These are phyloP conservation scores for Entelexis paramagnoliae DNA, from an alignment of 1,139 yeast species.

Conservation along the genomic window DNA sequence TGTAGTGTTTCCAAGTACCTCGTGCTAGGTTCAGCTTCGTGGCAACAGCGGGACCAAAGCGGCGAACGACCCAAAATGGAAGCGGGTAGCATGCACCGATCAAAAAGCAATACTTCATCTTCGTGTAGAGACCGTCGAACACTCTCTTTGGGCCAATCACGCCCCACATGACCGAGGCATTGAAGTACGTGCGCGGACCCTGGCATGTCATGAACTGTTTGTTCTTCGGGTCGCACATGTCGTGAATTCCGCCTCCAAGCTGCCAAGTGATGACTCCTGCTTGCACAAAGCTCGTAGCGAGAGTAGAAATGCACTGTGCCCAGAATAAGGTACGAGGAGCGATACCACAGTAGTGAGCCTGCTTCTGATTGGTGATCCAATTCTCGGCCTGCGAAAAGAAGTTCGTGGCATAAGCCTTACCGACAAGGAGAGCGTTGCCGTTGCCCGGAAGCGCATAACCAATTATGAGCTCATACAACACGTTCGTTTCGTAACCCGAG, in stretches of 20 bases:
- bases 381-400: slow-evolving; percentile 53
- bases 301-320: slow-evolving; percentile 42
- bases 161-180: slow-evolving; percentile 36
- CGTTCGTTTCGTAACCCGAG: slow-evolving; percentile 45
- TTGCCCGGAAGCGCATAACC: slow-evolving; percentile 58
- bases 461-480: slow-evolving; percentile 45
- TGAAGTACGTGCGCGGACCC: slow-evolving; percentile 29
- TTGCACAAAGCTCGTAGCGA: slow-evolving; percentile 36
- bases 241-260: slow-evolving; percentile 40
- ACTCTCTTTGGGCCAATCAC: slow-evolving; percentile 54
- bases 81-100: slow-evolving; percentile 28
- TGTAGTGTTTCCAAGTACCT: slow-evolving; percentile 5
- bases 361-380: slow-evolving; percentile 46
- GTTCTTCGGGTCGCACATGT: slow-evolving; percentile 34
- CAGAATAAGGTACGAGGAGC: slow-evolving; percentile 56
- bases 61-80: slow-evolving; percentile 35
- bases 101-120: slow-evolving; percentile 43
- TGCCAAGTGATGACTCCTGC: slow-evolving; percentile 49
- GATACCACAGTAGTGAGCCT: slow-evolving; percentile 50
- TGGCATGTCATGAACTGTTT: slow-evolving; percentile 30
- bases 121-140: slow-evolving; percentile 40
- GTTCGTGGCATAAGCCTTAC: slow-evolving; percentile 48
- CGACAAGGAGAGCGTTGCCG: slow-evolving; percentile 45
- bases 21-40: slow-evolving; percentile 37
- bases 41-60: slow-evolving; percentile 30